phyloP scores from a whole-genome alignment of 371 early-diverging fungal species.

The Syncephalastrum sp. region DNA sequence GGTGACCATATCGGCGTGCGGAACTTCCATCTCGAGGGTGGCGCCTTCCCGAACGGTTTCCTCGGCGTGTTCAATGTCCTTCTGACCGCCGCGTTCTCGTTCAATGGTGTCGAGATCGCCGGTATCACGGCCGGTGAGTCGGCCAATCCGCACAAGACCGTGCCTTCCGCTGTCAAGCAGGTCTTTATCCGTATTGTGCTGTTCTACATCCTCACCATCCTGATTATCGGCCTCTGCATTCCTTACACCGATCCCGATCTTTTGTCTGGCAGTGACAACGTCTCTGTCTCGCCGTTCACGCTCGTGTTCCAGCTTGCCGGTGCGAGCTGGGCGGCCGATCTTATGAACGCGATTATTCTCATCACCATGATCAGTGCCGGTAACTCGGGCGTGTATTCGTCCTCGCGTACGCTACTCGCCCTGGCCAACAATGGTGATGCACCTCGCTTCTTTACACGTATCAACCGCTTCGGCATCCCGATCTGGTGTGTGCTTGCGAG shows the following conservation, averaged over 20 bases:
- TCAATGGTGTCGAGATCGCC: constrained; percentile 81
- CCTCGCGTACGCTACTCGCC: constrained; percentile 69
- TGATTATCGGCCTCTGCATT: constrained; percentile 72
- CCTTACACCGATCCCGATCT: constrained; percentile 63
- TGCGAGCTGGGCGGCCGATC: constrained; percentile 61
- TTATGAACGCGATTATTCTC: constrained; percentile 81
- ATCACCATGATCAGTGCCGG: constrained; percentile 77
- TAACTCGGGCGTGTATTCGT: constrained; percentile 78
- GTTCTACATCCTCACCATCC: constrained; percentile 72
- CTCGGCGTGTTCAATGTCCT: constrained; percentile 69
- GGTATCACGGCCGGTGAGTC: constrained; percentile 79
- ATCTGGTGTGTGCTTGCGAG: constrained; percentile 58
- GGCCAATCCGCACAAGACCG: constrained; percentile 67
- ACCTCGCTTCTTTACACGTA: constrained; percentile 58
- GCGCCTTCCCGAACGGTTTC: constrained; percentile 76
- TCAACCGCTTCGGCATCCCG: constrained; percentile 68
- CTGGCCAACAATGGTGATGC: constrained; percentile 72
- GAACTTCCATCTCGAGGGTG: constrained; percentile 71
- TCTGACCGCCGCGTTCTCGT: constrained; percentile 81
- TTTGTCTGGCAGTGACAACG: constrained; percentile 38
- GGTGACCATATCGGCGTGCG: constrained; percentile 50
- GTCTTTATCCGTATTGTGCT: constrained; percentile 76
- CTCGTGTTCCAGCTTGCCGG: constrained; percentile 72
- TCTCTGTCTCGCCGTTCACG: constrained; percentile 71
- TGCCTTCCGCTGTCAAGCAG: constrained; percentile 73